Evolutionary conservation across 2,329 filamentous ascomycete genomes (phyloP).

Genomic region (Herpotrichia juniperi): DNA sequence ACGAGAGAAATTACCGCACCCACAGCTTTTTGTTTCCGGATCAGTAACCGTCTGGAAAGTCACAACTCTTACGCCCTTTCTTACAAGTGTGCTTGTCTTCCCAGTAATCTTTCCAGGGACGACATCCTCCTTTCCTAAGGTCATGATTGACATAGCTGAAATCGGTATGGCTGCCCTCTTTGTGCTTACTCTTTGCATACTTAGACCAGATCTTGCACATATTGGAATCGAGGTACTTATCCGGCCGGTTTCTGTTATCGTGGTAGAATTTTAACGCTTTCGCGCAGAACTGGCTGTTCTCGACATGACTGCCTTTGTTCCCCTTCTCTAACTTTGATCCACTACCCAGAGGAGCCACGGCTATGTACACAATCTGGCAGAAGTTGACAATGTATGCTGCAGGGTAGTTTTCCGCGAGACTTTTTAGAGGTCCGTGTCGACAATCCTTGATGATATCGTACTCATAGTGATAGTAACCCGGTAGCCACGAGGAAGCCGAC

Average conservation of each 20-base stretch:
- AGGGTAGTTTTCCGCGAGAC: not conserved
- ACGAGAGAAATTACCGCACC: too few relatives aligned
- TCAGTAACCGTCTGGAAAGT: not conserved
- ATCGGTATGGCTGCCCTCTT: not conserved
- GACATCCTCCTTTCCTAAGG: not conserved
- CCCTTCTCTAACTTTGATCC: not conserved
- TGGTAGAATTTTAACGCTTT: not conserved
- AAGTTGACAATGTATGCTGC: slow-evolving; percentile 4
- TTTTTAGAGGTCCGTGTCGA: not conserved
- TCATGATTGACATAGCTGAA: slow-evolving; percentile 4
- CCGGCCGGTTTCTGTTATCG: not conserved
- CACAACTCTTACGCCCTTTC: not conserved
- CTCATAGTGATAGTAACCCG: not conserved
- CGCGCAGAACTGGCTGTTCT: not conserved
- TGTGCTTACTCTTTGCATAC: not conserved
- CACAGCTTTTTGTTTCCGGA: too few relatives aligned
- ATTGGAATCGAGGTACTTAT: not conserved
- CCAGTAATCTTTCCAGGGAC: not conserved
- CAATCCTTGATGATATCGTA: slow-evolving; percentile 1
- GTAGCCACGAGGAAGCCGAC: not conserved
- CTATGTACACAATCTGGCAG: not conserved
- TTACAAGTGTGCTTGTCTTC: not conserved
- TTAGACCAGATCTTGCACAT: slow-evolving; percentile 2
- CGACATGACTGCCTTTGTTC: not conserved
- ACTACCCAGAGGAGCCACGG: not conserved